Evolutionary conservation across 2,329 filamentous ascomycete genomes (phyloP).

Genomic region (Paecilomyces dactylethromorphus): DNA sequence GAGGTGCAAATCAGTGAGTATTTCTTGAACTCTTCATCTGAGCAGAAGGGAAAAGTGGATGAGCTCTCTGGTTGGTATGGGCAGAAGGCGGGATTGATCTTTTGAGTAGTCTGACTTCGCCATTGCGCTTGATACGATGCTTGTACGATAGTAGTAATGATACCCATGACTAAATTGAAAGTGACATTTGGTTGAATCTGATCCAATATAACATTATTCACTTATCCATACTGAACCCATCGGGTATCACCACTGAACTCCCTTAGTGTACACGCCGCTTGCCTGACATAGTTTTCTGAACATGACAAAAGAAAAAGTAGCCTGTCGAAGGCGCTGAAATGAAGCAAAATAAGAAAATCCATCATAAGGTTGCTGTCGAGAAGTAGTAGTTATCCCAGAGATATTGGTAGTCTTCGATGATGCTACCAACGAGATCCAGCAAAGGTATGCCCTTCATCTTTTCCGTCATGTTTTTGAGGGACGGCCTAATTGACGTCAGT

Average conservation of each 20-base stretch:
- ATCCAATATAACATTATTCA: background rate
- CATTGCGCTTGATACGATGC: slow-evolving; percentile 11
- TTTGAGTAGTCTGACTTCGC: slow-evolving; percentile 42
- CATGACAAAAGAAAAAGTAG: background rate
- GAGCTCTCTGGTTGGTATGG: slow-evolving; percentile 83
- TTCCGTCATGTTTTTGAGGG: slow-evolving; percentile 62
- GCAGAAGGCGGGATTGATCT: slow-evolving; percentile 59
- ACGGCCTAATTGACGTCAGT: slow-evolving; percentile 39
- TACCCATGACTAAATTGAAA: slow-evolving; percentile 5
- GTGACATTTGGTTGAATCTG: background rate
- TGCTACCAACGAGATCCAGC: slow-evolving; percentile 72
- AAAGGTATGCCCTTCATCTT: slow-evolving; percentile 67
- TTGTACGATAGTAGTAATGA: slow-evolving; percentile 16
- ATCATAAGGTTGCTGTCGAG: slow-evolving; percentile 51
- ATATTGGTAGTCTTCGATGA: slow-evolving; percentile 94
- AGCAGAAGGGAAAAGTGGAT: slow-evolving; percentile 51
- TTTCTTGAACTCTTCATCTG: slow-evolving; percentile 44
- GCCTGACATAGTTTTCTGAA: background rate
- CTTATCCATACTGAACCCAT: background rate
- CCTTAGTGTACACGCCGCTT: background rate
- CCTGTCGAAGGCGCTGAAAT: background rate
- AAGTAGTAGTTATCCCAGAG: slow-evolving; percentile 99
- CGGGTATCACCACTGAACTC: background rate
- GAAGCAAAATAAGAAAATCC: slow-evolving; percentile 5
- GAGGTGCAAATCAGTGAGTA: slow-evolving; percentile 71